A percentile compares a stretch with the other conserved stretches of the same genome.
phyloP scores from a whole-genome alignment of 2,329 filamentous ascomycete species.

The Fusarium dimerum region DNA sequence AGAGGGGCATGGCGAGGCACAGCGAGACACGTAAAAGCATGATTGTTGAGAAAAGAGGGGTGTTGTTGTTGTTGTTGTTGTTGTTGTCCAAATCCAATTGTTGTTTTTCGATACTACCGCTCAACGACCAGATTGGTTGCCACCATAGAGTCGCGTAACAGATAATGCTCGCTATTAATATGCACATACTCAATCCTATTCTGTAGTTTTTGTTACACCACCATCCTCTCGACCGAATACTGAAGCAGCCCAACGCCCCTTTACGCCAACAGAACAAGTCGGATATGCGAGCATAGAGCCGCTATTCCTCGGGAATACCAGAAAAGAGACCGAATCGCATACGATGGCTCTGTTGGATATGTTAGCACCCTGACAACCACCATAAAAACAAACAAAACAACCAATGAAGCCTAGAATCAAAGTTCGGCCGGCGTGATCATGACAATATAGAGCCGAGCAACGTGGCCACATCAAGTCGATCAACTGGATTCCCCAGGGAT shows the following conservation, averaged over 20 bases:
- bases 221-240: constrained; percentile 24
- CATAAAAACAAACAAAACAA: constrained; percentile 1
- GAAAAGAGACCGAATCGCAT: constrained; percentile 77
- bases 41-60: constrained; percentile 14
- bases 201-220: constrained; percentile 25
- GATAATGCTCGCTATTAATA: constrained; percentile 40
- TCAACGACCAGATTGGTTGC: constrained; percentile 28
- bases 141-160: constrained; percentile 30
- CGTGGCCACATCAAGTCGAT: no score
- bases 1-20: not conserved
- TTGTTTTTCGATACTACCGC: constrained; percentile 32
- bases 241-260: constrained; percentile 28
- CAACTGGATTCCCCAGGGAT: not conserved
- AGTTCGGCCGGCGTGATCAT: no score
- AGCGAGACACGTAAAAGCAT: not conserved
- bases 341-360: constrained; percentile 64
- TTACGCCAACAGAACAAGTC: constrained; percentile 24
- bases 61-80: constrained; percentile 24
- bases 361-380: constrained; percentile 24
- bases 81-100: constrained; percentile 33
- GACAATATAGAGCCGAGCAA: no score
- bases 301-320: constrained; percentile 62
- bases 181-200: constrained; percentile 24
- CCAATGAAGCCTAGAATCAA: not conserved
- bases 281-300: constrained; percentile 9